phyloP scores from a whole-genome alignment of 495 filamentous ascomycete genomes.

The Neurospora cerealis region DNA sequence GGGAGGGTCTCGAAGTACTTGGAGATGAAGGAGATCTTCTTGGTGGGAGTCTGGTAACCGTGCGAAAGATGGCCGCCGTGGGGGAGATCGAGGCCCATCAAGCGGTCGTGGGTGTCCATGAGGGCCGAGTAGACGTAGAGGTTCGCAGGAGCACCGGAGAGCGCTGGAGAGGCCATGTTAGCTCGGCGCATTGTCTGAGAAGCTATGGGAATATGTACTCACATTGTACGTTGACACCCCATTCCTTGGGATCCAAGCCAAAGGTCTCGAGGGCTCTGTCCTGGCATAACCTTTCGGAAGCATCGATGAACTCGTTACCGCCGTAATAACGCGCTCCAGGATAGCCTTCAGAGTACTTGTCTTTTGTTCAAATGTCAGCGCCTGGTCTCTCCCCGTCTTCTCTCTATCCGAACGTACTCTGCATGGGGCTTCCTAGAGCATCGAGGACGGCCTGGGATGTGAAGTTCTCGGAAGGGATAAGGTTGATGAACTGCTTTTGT shows the following conservation, averaged over 20 bases:
- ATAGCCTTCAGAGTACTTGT: conserved; percentile 98
- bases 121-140: conserved; percentile 92
- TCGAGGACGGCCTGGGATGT: conserved; percentile 95
- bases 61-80: conserved; percentile 96
- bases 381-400: neutral
- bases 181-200: neutral
- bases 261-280: conserved; percentile 81
- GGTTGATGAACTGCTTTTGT: conserved; percentile 96
- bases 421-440: conserved; percentile 95
- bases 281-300: conserved; percentile 82
- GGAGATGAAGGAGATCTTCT: conserved; percentile 96
- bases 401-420: conserved; percentile 51
- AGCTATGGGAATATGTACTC: conserved; percentile 17
- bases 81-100: conserved; percentile 95
- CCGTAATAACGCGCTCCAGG: conserved; percentile 96
- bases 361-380: conserved; percentile 31
- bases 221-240: conserved; percentile 98
- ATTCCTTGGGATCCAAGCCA: conserved; percentile 70
- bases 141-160: conserved; percentile 93
- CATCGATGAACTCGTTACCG: conserved; percentile 91
- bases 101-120: conserved; percentile 81
- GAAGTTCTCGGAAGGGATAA: conserved; percentile 98
- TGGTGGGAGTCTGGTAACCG: conserved; percentile 93
- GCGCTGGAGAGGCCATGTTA: conserved; percentile 41
- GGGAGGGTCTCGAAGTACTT: conserved; percentile 98